These are phyloP conservation scores for Globisporangium cederbergense DNA, from an alignment of 352 stramenopile genomes.

Conservation along the genomic window DNA sequence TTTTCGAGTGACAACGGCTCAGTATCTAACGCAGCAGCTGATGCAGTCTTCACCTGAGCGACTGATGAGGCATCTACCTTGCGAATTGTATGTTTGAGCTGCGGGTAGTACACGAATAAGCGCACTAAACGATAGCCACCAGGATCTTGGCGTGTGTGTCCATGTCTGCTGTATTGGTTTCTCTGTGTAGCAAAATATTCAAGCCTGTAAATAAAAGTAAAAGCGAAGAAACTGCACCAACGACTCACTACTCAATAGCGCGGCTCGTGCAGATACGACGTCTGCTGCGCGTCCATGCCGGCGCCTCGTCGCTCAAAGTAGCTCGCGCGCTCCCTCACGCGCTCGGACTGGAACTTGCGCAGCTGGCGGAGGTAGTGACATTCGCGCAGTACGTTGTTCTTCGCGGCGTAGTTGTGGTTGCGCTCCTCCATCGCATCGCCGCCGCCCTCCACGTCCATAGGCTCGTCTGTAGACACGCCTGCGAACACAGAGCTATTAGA, in stretches of 20 bases:
- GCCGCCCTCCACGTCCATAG: slow-evolving; percentile 19
- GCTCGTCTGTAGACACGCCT: neutral
- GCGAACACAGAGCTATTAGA: neutral
- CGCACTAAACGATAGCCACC: neutral
- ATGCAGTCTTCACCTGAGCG: neutral
- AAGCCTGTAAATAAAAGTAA: slow-evolving; percentile 8
- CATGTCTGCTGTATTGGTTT: neutral
- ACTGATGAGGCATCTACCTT: too few species aligned
- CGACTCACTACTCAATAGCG: slow-evolving; percentile 9
- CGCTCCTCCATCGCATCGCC: slow-evolving; percentile 21
- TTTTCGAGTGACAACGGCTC: neutral
- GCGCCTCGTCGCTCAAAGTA: slow-evolving; percentile 36
- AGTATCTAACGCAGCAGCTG: neutral
- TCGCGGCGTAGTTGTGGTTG: slow-evolving; percentile 37
- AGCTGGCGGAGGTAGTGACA: slow-evolving; percentile 76
- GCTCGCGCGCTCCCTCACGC: slow-evolving; percentile 32
- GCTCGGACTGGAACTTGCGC: slow-evolving; percentile 68
- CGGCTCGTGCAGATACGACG: slow-evolving; percentile 25
- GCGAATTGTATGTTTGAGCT: neutral
- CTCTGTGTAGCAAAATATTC: neutral
- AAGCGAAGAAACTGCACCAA: neutral
- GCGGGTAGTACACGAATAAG: neutral
- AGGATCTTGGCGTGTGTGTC: neutral
- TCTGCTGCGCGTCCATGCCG: slow-evolving; percentile 7
- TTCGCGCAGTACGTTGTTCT: slow-evolving; percentile 64